Evolutionary conservation across 345 rosid species (phyloP).

Genomic region (Lepidium aucheri): DNA sequence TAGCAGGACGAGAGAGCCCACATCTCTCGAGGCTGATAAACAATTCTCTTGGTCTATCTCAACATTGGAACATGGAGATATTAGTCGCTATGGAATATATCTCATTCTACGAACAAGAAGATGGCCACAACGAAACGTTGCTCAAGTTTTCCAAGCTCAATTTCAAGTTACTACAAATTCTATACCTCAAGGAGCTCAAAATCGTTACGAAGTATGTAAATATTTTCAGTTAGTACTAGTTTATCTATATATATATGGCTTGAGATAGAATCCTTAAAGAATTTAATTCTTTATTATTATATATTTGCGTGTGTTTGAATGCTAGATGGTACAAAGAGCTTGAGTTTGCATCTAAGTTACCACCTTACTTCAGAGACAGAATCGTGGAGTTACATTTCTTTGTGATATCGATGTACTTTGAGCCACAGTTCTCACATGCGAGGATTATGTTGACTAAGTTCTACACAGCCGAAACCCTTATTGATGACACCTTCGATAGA

Average conservation of each 20-base stretch:
- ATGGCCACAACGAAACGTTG: background rate
- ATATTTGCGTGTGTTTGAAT: background rate
- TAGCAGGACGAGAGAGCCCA: background rate
- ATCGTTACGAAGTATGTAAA: background rate
- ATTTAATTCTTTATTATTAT: background rate
- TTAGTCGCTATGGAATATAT: background rate
- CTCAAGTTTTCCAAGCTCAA: conserved; percentile 14
- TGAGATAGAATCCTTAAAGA: no score
- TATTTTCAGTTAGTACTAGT: no score
- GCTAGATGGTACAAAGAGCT: conserved; percentile 17
- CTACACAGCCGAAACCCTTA: background rate
- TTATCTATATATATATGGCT: no score
- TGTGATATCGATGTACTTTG: background rate
- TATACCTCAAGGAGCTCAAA: background rate
- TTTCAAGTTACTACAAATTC: background rate
- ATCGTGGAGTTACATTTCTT: background rate
- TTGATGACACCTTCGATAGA: conserved; percentile 16
- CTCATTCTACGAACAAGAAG: background rate
- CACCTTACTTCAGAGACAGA: conserved; percentile 10
- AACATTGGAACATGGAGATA: background rate
- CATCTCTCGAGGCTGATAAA: background rate
- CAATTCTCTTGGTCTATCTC: background rate
- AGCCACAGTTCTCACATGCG: background rate
- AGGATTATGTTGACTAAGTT: conserved; percentile 2
- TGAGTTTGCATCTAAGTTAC: background rate